A percentile compares a stretch with the other conserved stretches of the same genome.
These are phyloP conservation scores for Berberis thunbergii DNA, from an alignment of 164 flowering plant species.

Conservation along the genomic window DNA sequence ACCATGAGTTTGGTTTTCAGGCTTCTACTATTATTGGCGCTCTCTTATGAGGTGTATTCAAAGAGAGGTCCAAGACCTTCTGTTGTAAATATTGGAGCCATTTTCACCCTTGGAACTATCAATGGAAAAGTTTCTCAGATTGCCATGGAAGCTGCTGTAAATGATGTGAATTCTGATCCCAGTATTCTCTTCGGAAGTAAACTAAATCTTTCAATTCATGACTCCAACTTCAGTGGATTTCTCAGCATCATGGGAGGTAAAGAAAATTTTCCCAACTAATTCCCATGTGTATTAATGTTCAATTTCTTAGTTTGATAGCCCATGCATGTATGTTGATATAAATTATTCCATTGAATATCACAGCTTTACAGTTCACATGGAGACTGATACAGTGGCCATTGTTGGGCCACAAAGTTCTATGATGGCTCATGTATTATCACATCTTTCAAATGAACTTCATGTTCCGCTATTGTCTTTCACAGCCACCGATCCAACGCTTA, in stretches of 20 bases:
- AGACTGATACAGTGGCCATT: too few species aligned
- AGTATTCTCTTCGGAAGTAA: conserved; percentile 48
- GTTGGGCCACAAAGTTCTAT: too few species aligned
- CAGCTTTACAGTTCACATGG: too few species aligned
- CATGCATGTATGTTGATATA: too few species aligned
- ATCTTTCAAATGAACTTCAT: too few species aligned
- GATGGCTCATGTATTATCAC: too few species aligned
- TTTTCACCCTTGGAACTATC: conserved; percentile 34
- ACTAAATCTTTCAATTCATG: conserved; percentile 33
- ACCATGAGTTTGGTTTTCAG: conserved; percentile 13
- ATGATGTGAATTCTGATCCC: conserved; percentile 59
- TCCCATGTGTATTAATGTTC: too few species aligned
- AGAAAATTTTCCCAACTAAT: too few species aligned
- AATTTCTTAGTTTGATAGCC: too few species aligned
- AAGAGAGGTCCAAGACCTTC: conserved; percentile 17
- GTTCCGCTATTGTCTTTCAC: too few species aligned
- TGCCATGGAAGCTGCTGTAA: conserved; percentile 62
- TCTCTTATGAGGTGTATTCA: conserved; percentile 8
- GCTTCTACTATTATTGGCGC: conserved; percentile 5
- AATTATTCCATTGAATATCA: too few species aligned
- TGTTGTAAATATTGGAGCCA: conserved; percentile 50
- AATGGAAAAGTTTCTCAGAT: conserved; percentile 51
- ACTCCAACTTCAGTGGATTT: conserved; percentile 59
- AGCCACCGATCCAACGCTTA: too few species aligned
- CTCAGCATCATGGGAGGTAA: conserved; percentile 52